Evolutionary conservation across 352 stramenopile genomes (phyloP).

Genomic region (Phytophthora aleatoria): DNA sequence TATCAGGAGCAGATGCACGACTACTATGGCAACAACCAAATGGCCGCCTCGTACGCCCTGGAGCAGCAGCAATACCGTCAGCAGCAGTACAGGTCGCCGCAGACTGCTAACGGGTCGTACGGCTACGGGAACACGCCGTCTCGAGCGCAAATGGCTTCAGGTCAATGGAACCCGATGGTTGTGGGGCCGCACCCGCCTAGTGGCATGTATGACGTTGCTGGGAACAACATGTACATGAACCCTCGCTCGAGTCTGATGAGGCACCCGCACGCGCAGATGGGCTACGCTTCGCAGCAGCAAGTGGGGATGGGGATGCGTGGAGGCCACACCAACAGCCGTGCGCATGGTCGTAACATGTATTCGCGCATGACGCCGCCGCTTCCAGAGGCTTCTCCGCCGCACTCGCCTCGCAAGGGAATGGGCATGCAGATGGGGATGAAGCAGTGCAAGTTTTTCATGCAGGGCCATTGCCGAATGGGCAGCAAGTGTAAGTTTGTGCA

Average conservation of each 20-base stretch:
- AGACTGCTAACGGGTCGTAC: slow-evolving; percentile 33
- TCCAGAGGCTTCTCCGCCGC: slow-evolving; percentile 62
- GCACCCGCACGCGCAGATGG: slow-evolving; percentile 44
- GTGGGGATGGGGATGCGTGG: slow-evolving; percentile 38
- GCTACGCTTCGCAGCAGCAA: slow-evolving; percentile 43
- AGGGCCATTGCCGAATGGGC: slow-evolving; percentile 86
- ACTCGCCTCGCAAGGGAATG: slow-evolving; percentile 56
- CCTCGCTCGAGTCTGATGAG: slow-evolving; percentile 36
- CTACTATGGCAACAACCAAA: slow-evolving; percentile 47
- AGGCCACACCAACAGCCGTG: slow-evolving; percentile 29
- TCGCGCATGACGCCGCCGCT: slow-evolving; percentile 63
- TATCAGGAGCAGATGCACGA: slow-evolving; percentile 56
- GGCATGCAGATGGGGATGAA: slow-evolving; percentile 59
- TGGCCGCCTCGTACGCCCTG: slow-evolving; percentile 25
- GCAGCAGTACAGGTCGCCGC: slow-evolving; percentile 36
- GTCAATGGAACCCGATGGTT: slow-evolving; percentile 51
- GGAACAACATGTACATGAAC: slow-evolving; percentile 63
- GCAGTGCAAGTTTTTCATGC: slow-evolving; percentile 86
- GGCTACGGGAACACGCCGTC: slow-evolving; percentile 32
- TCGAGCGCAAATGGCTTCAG: slow-evolving; percentile 35
- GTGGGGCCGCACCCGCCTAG: slow-evolving; percentile 29
- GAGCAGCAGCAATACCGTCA: slow-evolving; percentile 31
- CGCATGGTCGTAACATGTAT: slow-evolving; percentile 45
- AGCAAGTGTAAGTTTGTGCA: slow-evolving; percentile 89
- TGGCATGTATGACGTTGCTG: slow-evolving; percentile 35